phyloP scores from a whole-genome alignment of 345 rosid genomes.

The Linum trigynum region DNA sequence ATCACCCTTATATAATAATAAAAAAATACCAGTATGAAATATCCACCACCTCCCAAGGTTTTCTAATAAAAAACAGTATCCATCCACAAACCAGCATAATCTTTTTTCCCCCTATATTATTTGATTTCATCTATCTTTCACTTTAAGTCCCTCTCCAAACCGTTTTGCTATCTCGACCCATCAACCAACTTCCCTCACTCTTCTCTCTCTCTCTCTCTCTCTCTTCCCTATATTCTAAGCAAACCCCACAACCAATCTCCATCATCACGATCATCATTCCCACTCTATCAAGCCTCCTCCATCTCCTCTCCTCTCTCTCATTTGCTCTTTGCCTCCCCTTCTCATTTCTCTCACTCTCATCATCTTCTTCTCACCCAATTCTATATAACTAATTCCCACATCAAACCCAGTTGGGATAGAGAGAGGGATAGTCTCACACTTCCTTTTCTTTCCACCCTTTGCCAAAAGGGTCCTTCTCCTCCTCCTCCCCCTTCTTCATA shows the following conservation, averaged over 20 bases:
- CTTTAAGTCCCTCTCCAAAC: constrained; percentile 52
- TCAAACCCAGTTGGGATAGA: constrained; percentile 31
- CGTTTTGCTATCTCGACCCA: constrained; percentile 68
- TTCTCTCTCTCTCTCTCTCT: constrained; percentile 23
- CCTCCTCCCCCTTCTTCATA: neutral
- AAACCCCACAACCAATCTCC: constrained; percentile 65
- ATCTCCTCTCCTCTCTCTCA: constrained; percentile 8
- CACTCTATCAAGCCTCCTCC: constrained; percentile 55
- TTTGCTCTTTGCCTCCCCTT: neutral
- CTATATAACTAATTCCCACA: constrained; percentile 25
- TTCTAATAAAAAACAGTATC: too few species aligned
- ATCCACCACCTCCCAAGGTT: too few species aligned
- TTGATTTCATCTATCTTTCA: constrained; percentile 9
- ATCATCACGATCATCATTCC: constrained; percentile 53
- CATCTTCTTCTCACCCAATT: constrained; percentile 16
- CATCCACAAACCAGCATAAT: neutral
- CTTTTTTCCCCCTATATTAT: constrained; percentile 9
- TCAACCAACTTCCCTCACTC: constrained; percentile 53
- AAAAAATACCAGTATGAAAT: too few species aligned
- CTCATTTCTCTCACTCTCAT: constrained; percentile 8
- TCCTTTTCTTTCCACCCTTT: neutral
- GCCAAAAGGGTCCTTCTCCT: too few species aligned
- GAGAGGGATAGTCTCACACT: neutral
- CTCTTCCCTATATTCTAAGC: constrained; percentile 83
- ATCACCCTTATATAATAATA: too few species aligned